Evolutionary conservation across 1,284 basidiomycete genomes (phyloP), one percentile per base, ranked within the genome.

Genomic region (Trichosporon faecale): DNA sequence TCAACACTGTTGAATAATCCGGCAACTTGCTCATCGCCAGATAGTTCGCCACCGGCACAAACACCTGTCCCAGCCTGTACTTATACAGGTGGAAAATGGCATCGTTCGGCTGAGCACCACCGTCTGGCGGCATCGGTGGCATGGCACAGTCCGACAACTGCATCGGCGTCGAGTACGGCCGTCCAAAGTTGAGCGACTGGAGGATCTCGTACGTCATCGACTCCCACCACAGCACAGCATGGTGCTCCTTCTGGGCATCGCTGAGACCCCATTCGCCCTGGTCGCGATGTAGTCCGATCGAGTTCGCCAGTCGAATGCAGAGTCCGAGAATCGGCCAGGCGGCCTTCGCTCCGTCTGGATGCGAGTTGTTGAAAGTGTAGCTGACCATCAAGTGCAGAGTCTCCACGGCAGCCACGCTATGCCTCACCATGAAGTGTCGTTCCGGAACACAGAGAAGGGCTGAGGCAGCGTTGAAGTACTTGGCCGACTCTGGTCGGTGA

Each of bases 141-240:
- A 65, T 68, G 4, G 72, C 70, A 46, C 66, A 66, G 64, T 70
- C 70, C 64, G 72, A 70, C 27, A 76, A 69, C 64, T 75, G 73
- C 12, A 65, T 40, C 23, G 74, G 74, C 33, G 68, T 70, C 25
- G 72, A 70, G 66, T 76, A 76, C 18, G 75, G 75, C 9, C 75
- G 75, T 5, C 75, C 75, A 68, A 75, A 76, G 69, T 76, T 76
- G 64, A 76, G 72, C n/a, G 68, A 70, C 60, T 75, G 75, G 16
- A 76, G 65, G 11, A 75, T 66, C 29, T 76, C 75, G 52, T 76
- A 76, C 0, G 71, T 72, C 16, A 68, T n/a, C 14, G 69, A 68
- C 37, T 75, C 74, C 71, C 71, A 75, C 74, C 72, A 75, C n/a
- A 73, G 67, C 9, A 67, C 60, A 4, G 69, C 64, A 4, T 71